Evolutionary conservation across 148 eudicot genomes (phyloP).

Genomic region (Vaccinium myrtillus): DNA sequence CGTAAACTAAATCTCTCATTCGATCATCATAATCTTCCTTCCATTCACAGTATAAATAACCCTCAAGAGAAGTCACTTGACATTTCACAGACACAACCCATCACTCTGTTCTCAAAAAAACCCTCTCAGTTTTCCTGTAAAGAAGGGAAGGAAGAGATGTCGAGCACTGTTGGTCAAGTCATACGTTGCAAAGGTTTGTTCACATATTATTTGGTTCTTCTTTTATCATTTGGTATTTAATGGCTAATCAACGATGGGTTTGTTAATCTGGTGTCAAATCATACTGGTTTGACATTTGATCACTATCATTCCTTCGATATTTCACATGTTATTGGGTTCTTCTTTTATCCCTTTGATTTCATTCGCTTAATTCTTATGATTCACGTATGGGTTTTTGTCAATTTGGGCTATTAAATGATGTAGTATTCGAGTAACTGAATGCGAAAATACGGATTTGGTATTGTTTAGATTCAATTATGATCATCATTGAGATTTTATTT

Average conservation of each 20-base stretch:
- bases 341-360: background rate
- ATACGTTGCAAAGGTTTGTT: constrained; percentile 23
- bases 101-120: background rate
- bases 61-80: background rate
- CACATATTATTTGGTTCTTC: background rate
- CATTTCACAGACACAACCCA: background rate
- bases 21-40: too few relatives aligned
- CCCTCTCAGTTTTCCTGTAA: background rate
- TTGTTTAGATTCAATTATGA: background rate
- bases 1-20: too few relatives aligned
- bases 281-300: background rate
- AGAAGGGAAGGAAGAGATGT: constrained; percentile 13
- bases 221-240: background rate
- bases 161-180: constrained; percentile 26
- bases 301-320: background rate
- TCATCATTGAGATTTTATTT: too few relatives aligned
- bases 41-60: background rate
- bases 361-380: background rate
- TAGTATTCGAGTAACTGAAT: background rate
- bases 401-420: background rate
- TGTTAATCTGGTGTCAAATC: background rate
- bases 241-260: background rate
- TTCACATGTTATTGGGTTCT: background rate
- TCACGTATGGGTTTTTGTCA: background rate
- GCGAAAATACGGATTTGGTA: background rate